Base-by-base conservation (phyloP, 257 asterid genomes). In the Fraxinus excelsior region DNA sequence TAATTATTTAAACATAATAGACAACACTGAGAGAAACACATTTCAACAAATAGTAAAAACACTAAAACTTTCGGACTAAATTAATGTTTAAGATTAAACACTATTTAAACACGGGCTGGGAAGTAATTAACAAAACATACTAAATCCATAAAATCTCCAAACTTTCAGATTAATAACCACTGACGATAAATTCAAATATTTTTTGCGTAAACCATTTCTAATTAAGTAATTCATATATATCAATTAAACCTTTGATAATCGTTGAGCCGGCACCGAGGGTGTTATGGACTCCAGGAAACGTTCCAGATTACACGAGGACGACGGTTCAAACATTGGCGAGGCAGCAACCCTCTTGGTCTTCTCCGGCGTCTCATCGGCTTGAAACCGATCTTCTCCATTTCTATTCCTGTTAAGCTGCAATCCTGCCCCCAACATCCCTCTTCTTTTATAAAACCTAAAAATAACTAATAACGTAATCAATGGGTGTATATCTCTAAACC, bases 341-440 rank as follows among this genome's bases (percentile, higher is more conserved):
- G 70, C 37, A 74, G 42, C 19, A 51, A 67, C 84, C 0, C 37
- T 74, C 72, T 64, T 77, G 19, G 78, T 72, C 74, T 86, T 88
- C 66, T 84, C 95, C 76, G 82, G 78, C 34, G 82, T 32, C 66
- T 86, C 89, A 73, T 82, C 98, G 1, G 76, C 70, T 65, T 56
- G 87, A 88, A 91, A 90, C 81, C 96, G 88, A 89, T 88, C 97
- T 26, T 93, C 98, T 31, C 90, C 95, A 62, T 92, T 88, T 82
- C 89, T 86, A 89, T 91, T 91, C 89, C 92, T 79, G 85, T 87
- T 88, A 83, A 91, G 89, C 89, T 90, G 97, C 89, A 93, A 79
- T 74, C 99, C 97, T 69, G 96, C 82, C 75, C 97, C 98, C 90
- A 89, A 88, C 99, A 95, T 93, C 74, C 80, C 70, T 34, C 51